phyloP scores from a whole-genome alignment of 2,329 filamentous ascomycete genomes.

The Diaporthe aspalathi region DNA sequence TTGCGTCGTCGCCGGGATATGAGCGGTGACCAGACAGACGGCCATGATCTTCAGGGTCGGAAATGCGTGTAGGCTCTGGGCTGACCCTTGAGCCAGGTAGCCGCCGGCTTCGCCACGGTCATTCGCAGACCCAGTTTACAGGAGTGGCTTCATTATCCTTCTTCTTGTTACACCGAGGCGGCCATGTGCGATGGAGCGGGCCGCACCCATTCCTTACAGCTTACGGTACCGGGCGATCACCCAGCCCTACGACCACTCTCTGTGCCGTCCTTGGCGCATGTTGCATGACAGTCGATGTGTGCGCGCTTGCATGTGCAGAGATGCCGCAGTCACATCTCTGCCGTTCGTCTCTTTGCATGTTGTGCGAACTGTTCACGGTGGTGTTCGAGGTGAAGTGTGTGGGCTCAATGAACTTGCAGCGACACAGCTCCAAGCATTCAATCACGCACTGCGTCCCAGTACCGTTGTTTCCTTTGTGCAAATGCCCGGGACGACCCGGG shows the following conservation, averaged over 20 bases:
- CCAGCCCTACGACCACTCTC: conserved; percentile 14
- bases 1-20: neutral
- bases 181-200: neutral
- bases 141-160: neutral
- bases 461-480: neutral
- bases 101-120: neutral
- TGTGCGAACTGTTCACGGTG: neutral
- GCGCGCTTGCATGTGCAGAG: neutral
- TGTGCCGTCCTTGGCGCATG: conserved; percentile 24
- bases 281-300: neutral
- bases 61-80: neutral
- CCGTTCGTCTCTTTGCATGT: neutral
- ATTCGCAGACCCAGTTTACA: neutral
- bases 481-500: neutral
- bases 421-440: no score
- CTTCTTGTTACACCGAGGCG: neutral
- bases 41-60: neutral
- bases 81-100: neutral
- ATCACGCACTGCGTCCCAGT: neutral
- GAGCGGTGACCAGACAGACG: neutral
- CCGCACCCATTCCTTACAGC: neutral
- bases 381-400: neutral
- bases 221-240: conserved; percentile 18
- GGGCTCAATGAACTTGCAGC: neutral
- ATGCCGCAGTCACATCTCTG: neutral